phyloP scores from a whole-genome alignment of 805 yeast species.

The Candida orba region DNA sequence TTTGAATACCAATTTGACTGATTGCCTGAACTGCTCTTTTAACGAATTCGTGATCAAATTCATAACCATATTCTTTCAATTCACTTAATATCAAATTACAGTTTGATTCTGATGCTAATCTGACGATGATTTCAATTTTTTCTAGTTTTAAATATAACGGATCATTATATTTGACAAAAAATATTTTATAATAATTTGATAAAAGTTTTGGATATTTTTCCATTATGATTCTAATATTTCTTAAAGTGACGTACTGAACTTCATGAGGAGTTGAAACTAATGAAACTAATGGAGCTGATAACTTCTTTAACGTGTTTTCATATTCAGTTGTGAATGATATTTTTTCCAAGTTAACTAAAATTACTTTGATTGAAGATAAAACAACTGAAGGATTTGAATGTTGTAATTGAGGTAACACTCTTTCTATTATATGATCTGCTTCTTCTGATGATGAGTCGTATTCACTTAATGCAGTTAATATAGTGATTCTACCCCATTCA shows the following conservation, averaged over 20 bases:
- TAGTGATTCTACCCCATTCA: constrained; percentile 97
- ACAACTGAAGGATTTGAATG: constrained; percentile 97
- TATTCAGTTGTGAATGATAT: constrained; percentile 32
- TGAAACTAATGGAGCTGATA: constrained; percentile 82
- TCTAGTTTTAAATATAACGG: constrained; percentile 73
- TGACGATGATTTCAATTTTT: constrained; percentile 66
- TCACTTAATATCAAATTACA: constrained; percentile 56
- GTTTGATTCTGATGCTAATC: constrained; percentile 57
- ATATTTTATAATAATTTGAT: constrained; percentile 75
- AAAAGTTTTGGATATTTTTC: constrained; percentile 82
- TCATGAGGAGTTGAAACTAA: constrained; percentile 86
- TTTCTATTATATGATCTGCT: constrained; percentile 78
- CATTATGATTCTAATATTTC: constrained; percentile 81
- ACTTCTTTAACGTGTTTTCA: constrained; percentile 49
- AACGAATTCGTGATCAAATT: constrained; percentile 76
- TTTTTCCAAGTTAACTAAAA: constrained; percentile 57
- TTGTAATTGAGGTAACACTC: constrained; percentile 91
- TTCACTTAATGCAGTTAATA: constrained; percentile 72
- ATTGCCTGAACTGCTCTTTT: constrained; percentile 57
- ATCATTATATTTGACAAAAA: constrained; percentile 83
- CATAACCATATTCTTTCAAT: constrained; percentile 75
- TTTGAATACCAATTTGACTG: constrained; percentile 65
- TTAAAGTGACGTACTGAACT: constrained; percentile 87
- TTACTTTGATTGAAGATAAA: constrained; percentile 72
- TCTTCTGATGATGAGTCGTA: constrained; percentile 55